A percentile compares a stretch with the other conserved stretches of the same genome.
Conservation (phyloP, 2,329 filamentous ascomycete genomes). For the Fusarium pseudoanthophilum region DNA sequence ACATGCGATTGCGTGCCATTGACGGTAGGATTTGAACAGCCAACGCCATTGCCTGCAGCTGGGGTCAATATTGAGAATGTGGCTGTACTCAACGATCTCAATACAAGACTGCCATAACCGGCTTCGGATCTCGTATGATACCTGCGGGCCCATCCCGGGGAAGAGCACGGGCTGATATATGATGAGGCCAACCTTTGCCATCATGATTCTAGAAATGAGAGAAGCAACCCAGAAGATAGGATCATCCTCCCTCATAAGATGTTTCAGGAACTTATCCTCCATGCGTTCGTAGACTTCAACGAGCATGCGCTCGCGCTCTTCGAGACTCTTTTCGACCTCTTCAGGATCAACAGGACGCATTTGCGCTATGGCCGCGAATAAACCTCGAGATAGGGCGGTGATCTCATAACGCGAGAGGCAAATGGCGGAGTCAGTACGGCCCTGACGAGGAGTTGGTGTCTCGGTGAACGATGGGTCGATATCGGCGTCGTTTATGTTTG, state of each 20-base stretch:
- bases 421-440: slow-evolving; percentile 30
- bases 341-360: slow-evolving; percentile 32
- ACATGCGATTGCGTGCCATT: slow-evolving; percentile 37
- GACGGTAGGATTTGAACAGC: slow-evolving; percentile 30
- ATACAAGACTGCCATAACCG: slow-evolving; percentile 37
- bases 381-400: slow-evolving; percentile 22
- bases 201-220: slow-evolving; percentile 30
- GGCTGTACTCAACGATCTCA: slow-evolving; percentile 35
- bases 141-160: slow-evolving; percentile 30
- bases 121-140: slow-evolving; percentile 26
- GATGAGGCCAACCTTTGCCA: slow-evolving; percentile 35
- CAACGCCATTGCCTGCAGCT: slow-evolving; percentile 34
- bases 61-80: slow-evolving; percentile 35
- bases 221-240: slow-evolving; percentile 34
- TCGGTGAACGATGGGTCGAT: slow-evolving; percentile 34
- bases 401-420: slow-evolving; percentile 34
- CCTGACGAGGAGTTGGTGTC: slow-evolving; percentile 25
- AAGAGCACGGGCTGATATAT: slow-evolving; percentile 35
- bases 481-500: slow-evolving; percentile 36
- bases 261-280: slow-evolving; percentile 34
- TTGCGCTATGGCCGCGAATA: slow-evolving; percentile 25
- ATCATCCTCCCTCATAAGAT: slow-evolving; percentile 30
- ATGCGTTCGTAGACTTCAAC: slow-evolving; percentile 36
- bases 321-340: slow-evolving; percentile 30
- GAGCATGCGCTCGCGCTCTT: slow-evolving; percentile 36